Conservation (phyloP, 148 eudicot species). For the Hydrangea macrophylla region DNA sequence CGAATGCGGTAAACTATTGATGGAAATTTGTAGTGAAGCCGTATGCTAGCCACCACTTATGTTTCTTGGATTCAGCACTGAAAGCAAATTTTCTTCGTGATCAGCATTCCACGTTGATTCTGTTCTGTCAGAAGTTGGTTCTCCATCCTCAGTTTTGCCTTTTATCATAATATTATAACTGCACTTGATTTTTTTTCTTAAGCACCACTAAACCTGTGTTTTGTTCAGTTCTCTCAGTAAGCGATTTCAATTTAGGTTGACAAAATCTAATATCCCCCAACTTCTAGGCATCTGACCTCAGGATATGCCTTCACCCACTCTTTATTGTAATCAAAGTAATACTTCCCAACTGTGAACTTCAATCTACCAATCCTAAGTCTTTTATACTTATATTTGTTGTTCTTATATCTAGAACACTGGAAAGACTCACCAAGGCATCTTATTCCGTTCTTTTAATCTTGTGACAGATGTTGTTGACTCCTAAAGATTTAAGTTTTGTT, state of each 20-base stretch:
- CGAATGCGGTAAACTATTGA: too few species aligned
- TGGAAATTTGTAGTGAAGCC: too few species aligned
- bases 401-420: background rate
- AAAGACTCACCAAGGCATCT: conserved; percentile 10
- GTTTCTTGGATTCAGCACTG: too few species aligned
- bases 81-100: background rate
- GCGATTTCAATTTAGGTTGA: background rate
- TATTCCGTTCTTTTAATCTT: background rate
- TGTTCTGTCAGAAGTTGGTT: background rate
- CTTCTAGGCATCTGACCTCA: background rate
- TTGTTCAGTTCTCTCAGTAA: background rate
- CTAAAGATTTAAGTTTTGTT: conserved; percentile 54
- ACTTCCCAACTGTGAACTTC: background rate
- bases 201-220: background rate
- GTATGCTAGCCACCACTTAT: too few species aligned
- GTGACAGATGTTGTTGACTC: conserved; percentile 43
- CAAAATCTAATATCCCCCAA: background rate
- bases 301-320: background rate
- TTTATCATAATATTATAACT: too few species aligned
- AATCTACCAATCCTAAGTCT: background rate
- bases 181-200: background rate
- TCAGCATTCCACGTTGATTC: background rate
- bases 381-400: background rate
- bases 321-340: too few species aligned
- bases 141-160: background rate